A percentile compares a stretch with the other conserved stretches of the same genome.
phyloP scores from a whole-genome alignment of 495 filamentous ascomycete genomes.

The Hypoxylon fuscum region DNA sequence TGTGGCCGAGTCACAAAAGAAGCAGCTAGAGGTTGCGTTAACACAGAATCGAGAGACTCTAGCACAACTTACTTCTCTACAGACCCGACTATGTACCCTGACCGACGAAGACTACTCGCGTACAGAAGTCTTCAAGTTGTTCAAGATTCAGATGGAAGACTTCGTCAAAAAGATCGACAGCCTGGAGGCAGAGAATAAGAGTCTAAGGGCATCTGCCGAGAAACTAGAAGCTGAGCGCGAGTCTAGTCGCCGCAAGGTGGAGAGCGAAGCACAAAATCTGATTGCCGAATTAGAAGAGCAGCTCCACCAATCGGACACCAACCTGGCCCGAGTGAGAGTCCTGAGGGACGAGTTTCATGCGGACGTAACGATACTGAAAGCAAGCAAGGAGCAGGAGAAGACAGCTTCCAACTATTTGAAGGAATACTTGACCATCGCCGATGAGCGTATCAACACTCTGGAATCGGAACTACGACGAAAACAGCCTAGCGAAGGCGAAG shows the following conservation, averaged over 20 bases:
- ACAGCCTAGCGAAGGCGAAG: conserved; percentile 56
- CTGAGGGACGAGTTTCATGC: conserved; percentile 83
- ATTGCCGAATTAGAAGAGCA: conserved; percentile 82
- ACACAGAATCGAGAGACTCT: conserved; percentile 81
- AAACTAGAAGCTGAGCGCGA: conserved; percentile 86
- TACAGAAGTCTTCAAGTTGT: conserved; percentile 89
- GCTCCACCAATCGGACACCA: conserved; percentile 80
- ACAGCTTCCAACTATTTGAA: conserved; percentile 72
- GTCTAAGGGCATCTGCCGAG: conserved; percentile 84
- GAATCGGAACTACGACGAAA: conserved; percentile 84
- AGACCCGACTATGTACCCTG: conserved; percentile 65
- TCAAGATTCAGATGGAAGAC: conserved; percentile 91
- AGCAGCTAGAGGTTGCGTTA: conserved; percentile 81
- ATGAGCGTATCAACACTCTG: conserved; percentile 77
- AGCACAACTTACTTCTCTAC: conserved; percentile 76
- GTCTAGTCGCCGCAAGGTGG: conserved; percentile 77
- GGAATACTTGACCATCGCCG: conserved; percentile 79
- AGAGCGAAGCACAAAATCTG: conserved; percentile 75
- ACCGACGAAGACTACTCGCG: conserved; percentile 93
- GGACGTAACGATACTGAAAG: conserved; percentile 81
- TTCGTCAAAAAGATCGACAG: conserved; percentile 90
- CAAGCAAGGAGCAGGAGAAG: conserved; percentile 78
- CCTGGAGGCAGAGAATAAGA: conserved; percentile 86
- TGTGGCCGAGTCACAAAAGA: conserved; percentile 80
- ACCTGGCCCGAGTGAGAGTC: conserved; percentile 83